Percentiles rank a stretch among this genome's conserved stretches.
phyloP scores from a whole-genome alignment of 2,329 filamentous ascomycete species.

The Hymenoscyphus scutula region DNA sequence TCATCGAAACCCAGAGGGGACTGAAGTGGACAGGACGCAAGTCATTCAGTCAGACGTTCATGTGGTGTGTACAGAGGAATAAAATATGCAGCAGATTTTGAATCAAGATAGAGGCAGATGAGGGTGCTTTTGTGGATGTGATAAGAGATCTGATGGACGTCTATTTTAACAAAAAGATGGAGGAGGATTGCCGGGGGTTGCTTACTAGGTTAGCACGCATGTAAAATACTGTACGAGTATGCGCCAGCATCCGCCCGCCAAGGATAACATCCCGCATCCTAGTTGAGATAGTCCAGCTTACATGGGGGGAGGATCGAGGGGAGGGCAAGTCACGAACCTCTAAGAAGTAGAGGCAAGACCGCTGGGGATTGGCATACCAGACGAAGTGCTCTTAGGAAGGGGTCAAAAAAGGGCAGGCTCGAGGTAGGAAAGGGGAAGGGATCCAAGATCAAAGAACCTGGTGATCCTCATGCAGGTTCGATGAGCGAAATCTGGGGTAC shows the following conservation, averaged over 20 bases:
- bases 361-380: slow-evolving; percentile 28
- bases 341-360: neutral
- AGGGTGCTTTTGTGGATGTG: slow-evolving; percentile 8
- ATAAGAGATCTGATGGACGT: slow-evolving; percentile 15
- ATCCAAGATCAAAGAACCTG: slow-evolving; percentile 21
- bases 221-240: too few relatives aligned
- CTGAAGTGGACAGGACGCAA: slow-evolving; percentile 10
- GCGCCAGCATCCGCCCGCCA: slow-evolving; percentile 23
- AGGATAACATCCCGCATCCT: neutral
- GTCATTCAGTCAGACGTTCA: slow-evolving; percentile 12
- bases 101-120: slow-evolving; percentile 17
- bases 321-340: neutral
- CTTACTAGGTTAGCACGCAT: neutral
- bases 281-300: neutral
- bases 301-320: neutral
- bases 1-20: slow-evolving; percentile 22
- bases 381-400: slow-evolving; percentile 27
- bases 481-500: slow-evolving; percentile 32
- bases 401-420: neutral
- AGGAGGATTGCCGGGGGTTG: neutral
- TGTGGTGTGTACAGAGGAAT: neutral
- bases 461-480: slow-evolving; percentile 33
- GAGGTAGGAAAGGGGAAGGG: slow-evolving; percentile 13
- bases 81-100: slow-evolving; percentile 14
- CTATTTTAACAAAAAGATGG: neutral